Evolutionary conservation across 2,329 filamentous ascomycete species (phyloP).

Genomic region (Talaromyces pinophilus): DNA sequence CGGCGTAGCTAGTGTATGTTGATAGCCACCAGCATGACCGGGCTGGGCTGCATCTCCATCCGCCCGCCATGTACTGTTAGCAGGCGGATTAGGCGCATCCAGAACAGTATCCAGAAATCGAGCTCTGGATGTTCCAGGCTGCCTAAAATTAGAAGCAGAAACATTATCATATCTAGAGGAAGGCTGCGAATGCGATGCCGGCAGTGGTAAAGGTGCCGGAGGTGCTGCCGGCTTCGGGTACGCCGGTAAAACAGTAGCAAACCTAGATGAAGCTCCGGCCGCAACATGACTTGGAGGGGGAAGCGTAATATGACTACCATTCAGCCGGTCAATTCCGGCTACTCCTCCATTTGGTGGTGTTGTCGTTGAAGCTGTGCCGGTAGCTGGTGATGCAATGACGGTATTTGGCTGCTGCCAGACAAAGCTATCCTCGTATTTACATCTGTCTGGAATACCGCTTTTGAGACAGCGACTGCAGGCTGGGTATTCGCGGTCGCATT

Average conservation of each 20-base stretch:
- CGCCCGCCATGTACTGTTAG: conserved; percentile 1
- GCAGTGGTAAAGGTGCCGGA: not conserved
- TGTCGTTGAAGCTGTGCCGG: not conserved
- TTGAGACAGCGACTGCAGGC: conserved; percentile 44
- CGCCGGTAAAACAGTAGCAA: conserved; percentile 3
- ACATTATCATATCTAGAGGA: not conserved
- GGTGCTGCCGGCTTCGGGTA: conserved; percentile 1
- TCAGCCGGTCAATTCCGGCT: not conserved
- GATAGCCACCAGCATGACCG: conserved; percentile 6
- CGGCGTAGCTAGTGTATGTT: conserved; percentile 31
- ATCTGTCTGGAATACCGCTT: conserved; percentile 38
- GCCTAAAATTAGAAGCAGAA: conserved; percentile 8
- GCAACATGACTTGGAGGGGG: conserved; percentile 18
- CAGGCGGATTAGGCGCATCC: conserved; percentile 19
- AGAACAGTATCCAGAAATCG: conserved; percentile 24
- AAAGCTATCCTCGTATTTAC: conserved; percentile 46
- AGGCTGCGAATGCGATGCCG: not conserved
- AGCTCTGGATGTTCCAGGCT: conserved; percentile 10
- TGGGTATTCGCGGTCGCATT: conserved; percentile 47
- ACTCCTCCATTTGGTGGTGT: conserved; percentile 1
- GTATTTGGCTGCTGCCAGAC: conserved; percentile 43
- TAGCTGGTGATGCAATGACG: conserved; percentile 27
- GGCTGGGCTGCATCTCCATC: not conserved
- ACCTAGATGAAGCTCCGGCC: conserved; percentile 9
- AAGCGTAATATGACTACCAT: conserved; percentile 12